Conservation (phyloP, 495 filamentous ascomycete genomes). For the Apodospora peruviana region DNA sequence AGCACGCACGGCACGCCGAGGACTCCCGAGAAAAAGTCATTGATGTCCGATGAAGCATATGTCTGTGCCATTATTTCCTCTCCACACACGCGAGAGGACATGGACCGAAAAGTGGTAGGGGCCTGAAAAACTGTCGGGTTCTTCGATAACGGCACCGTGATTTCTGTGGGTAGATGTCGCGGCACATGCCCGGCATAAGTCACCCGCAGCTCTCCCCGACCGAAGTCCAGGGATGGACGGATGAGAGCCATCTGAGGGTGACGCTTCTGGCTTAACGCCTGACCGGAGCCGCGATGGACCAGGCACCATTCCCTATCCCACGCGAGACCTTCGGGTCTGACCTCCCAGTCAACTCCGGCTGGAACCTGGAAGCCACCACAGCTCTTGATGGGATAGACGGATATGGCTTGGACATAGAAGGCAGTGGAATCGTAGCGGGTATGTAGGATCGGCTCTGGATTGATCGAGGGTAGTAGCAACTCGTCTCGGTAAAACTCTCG, state of each 20-base stretch:
- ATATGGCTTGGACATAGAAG: conserved; percentile 54
- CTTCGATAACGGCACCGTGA: conserved; percentile 59
- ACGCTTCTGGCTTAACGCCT: conserved; percentile 74
- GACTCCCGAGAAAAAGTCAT: conserved; percentile 65
- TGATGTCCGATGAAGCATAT: conserved; percentile 59
- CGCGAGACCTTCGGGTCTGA: conserved; percentile 69
- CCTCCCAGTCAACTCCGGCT: conserved; percentile 59
- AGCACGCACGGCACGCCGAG: conserved; percentile 74
- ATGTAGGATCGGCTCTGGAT: not conserved
- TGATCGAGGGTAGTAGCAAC: conserved; percentile 9
- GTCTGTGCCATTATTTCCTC: conserved; percentile 63
- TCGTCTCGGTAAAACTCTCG: conserved; percentile 70
- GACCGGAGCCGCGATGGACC: conserved; percentile 73
- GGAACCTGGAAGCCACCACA: conserved; percentile 76
- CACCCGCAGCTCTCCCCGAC: conserved; percentile 39
- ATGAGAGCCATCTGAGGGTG: conserved; percentile 81
- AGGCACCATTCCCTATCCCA: conserved; percentile 97
- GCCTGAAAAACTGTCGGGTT: conserved; percentile 48
- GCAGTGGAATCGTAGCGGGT: conserved; percentile 5
- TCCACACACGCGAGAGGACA: conserved; percentile 68
- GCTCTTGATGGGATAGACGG: conserved; percentile 81
- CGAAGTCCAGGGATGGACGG: conserved; percentile 62
- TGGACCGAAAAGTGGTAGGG: conserved; percentile 19
- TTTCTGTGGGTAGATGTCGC: conserved; percentile 31
- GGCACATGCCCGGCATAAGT: conserved; percentile 44